Base-by-base conservation (phyloP, 768 basidiomycete species). In the Hebeloma cylindrosporum region DNA sequence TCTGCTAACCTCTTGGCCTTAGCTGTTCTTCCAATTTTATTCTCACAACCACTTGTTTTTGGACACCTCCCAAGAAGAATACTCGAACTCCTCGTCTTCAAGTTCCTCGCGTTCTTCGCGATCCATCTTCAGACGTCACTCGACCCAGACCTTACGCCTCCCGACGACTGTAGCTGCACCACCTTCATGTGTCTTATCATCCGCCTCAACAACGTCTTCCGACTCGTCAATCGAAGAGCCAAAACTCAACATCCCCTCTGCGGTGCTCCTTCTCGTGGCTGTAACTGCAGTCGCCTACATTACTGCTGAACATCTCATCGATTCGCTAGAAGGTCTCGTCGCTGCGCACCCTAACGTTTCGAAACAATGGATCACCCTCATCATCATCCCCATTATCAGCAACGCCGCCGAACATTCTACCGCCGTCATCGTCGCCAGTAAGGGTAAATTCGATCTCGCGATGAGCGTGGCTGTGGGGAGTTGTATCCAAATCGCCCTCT, bases 11-110 rank as follows among this genome's bases (percentile, higher is more conserved):
- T 22, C 14, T 13, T 34, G 21, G 30, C 54, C 61, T 13, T 62
- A 77, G 63, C 65, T 78, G 35, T 59, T 73, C 50, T 78, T 79
- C 63, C 77, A 78, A 53, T 75, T 79, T 62, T 75, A 74, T 60
- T 74, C 76, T 5, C 77, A 78, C 53, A 70, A 68, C 43, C 66
- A 72, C 45, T 56, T 73, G 14, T 74, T 73, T 64, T 50, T 68
- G 43, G 68, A 71, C 55, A 65, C 63, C 8, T 50, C 59, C 8
- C 62, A 62, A 43, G n/a, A n/a, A n/a, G 57, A 57, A 16, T 59
- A 53, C n/a, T 46, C 54, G 22, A 49, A 44, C 2, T 41, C 55
- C 2, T 52, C 55, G 7, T 26, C 40, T 1, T 57, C 60, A 3
- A 54, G 44, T 11, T 53, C 54, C 2, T 50, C 50, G 13, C 48